Conservation (phyloP, 176 grass and related monocot species). For the Lolium perenne region DNA sequence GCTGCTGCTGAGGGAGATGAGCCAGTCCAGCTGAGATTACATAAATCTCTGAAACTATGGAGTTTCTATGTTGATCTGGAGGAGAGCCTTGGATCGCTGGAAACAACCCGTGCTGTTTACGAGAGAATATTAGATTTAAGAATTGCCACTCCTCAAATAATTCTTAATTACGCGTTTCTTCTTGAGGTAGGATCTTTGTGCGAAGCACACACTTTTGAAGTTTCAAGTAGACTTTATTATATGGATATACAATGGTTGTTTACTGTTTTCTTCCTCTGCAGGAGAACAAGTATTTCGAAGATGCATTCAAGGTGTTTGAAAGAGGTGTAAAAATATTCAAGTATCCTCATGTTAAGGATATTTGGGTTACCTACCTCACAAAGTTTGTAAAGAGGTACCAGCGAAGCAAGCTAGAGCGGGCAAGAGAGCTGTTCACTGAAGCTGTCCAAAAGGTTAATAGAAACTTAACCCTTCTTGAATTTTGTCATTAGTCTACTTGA, state of each 20-base stretch:
- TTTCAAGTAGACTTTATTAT: background rate
- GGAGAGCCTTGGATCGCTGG: conserved; percentile 76
- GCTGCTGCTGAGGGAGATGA: conserved; percentile 80
- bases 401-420: conserved; percentile 75
- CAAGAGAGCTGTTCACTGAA: conserved; percentile 81
- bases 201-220: background rate
- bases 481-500: conserved; percentile 11
- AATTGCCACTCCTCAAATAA: conserved; percentile 86
- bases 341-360: conserved; percentile 82
- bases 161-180: conserved; percentile 85
- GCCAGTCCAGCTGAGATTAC: conserved; percentile 79
- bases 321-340: conserved; percentile 93
- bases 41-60: conserved; percentile 90
- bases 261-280: conserved; percentile 34
- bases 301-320: conserved; percentile 93
- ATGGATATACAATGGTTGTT: conserved; percentile 1
- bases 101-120: conserved; percentile 78
- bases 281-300: conserved; percentile 89
- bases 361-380: conserved; percentile 84
- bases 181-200: conserved; percentile 59
- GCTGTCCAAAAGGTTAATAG: conserved; percentile 67
- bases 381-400: conserved; percentile 81
- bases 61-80: conserved; percentile 91
- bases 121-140: conserved; percentile 85
- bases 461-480: background rate